Conservation (phyloP, 495 filamentous ascomycete species). For the Patellaria atrata region DNA sequence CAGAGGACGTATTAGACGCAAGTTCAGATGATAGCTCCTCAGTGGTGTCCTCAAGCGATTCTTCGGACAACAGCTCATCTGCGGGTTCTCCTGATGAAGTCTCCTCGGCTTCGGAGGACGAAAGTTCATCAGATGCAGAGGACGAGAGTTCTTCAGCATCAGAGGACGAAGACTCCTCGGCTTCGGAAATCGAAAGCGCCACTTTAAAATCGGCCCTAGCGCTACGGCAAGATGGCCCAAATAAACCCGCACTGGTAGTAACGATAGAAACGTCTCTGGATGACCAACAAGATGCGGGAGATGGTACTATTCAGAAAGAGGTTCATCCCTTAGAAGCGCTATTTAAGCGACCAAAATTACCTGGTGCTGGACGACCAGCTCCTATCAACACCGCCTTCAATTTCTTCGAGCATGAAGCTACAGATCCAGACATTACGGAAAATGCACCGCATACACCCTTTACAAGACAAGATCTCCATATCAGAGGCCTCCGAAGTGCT, state of each 20-base stretch:
- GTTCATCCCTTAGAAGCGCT: slow-evolving; percentile 80
- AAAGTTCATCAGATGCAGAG: slow-evolving; percentile 9
- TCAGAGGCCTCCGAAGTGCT: slow-evolving; percentile 59
- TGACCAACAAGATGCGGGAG: neutral
- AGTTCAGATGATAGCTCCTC: slow-evolving; percentile 6
- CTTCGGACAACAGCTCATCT: slow-evolving; percentile 3
- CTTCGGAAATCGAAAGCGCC: slow-evolving; percentile 6
- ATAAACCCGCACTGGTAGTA: slow-evolving; percentile 5
- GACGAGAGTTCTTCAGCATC: slow-evolving; percentile 10
- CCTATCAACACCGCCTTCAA: slow-evolving; percentile 40
- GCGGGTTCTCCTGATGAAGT: no score
- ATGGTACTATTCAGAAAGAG: slow-evolving; percentile 31
- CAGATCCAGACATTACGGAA: slow-evolving; percentile 25
- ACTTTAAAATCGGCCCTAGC: slow-evolving; percentile 7
- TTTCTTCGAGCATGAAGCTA: slow-evolving; percentile 42
- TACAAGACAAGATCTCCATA: slow-evolving; percentile 60
- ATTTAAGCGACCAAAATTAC: slow-evolving; percentile 50
- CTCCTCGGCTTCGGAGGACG: neutral
- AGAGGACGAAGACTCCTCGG: slow-evolving; percentile 12
- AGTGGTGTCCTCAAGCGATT: slow-evolving; percentile 2
- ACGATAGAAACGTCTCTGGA: no score
- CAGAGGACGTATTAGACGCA: no score
- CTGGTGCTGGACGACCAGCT: slow-evolving; percentile 26
- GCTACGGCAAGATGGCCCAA: no score
- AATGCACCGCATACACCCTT: slow-evolving; percentile 61